These are phyloP conservation scores for Penicillium paneum DNA, from an alignment of 2,329 filamentous ascomycete species.

Conservation along the genomic window DNA sequence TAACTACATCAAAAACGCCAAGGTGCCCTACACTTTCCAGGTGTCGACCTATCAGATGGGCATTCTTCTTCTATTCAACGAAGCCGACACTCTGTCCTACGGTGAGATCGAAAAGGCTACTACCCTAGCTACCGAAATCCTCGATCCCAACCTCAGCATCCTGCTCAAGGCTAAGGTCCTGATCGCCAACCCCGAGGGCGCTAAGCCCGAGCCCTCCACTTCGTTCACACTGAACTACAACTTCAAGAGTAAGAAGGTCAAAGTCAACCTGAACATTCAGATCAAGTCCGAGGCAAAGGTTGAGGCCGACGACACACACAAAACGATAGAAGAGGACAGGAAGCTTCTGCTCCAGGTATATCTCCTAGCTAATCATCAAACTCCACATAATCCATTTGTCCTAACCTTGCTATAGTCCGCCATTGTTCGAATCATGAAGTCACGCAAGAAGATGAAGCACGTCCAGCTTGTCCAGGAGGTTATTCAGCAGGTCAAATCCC, in stretches of 20 bases:
- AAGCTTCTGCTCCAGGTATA: conserved; percentile 94
- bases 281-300: conserved; percentile 96
- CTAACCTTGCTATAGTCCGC: conserved; percentile 64
- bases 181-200: conserved; percentile 64
- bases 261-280: conserved; percentile 90
- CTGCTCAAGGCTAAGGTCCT: conserved; percentile 93
- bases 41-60: conserved; percentile 99
- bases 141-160: conserved; percentile 82
- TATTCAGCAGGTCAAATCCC: conserved; percentile 88
- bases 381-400: conserved; percentile 5
- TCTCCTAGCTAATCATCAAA: conserved; percentile 27
- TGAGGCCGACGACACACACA: conserved; percentile 95
- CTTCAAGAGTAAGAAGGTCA: conserved; percentile 98
- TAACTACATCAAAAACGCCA: conserved; percentile 83
- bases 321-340: conserved; percentile 97
- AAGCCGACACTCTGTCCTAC: conserved; percentile 78
- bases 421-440: conserved; percentile 99
- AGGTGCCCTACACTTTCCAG: conserved; percentile 93
- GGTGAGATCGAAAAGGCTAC: conserved; percentile 83
- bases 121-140: conserved; percentile 71
- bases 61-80: conserved; percentile 90
- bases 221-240: conserved; percentile 83
- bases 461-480: conserved; percentile 89
- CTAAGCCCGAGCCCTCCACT: conserved; percentile 74
- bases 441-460: conserved; percentile 98